A percentile compares a stretch with the other conserved stretches of the same genome.
These are phyloP conservation scores for Hyphopichia wangnamkhiaoensis DNA, from an alignment of 1,139 yeast species.

Conservation along the genomic window DNA sequence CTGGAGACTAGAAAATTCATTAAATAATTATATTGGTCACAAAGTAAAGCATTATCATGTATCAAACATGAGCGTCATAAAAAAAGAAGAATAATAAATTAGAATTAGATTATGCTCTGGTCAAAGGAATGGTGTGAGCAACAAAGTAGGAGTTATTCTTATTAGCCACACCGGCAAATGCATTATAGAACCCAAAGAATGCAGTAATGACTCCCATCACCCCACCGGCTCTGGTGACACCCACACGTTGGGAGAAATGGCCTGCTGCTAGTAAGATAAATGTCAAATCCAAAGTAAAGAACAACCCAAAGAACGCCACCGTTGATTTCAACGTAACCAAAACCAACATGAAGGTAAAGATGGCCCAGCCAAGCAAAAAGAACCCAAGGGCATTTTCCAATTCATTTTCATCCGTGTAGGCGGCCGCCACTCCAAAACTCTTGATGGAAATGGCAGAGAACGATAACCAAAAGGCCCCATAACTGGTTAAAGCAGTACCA, in stretches of 20 bases:
- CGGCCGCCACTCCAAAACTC: constrained; percentile 55
- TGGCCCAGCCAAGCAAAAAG: constrained; percentile 46
- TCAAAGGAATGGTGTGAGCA: constrained; percentile 23
- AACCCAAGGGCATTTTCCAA: constrained; percentile 41
- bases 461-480: constrained; percentile 46
- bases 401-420: constrained; percentile 44
- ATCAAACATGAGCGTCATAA: not conserved
- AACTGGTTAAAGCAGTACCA: constrained; percentile 41
- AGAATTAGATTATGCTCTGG: constrained; percentile 8
- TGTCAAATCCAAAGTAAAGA: constrained; percentile 37
- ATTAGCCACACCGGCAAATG: constrained; percentile 37
- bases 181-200: constrained; percentile 42
- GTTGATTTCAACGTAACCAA: constrained; percentile 47
- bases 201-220: constrained; percentile 44
- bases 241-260: constrained; percentile 32
- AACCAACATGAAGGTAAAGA: constrained; percentile 43
- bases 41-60: too few species aligned
- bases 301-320: constrained; percentile 36
- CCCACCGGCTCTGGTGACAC: constrained; percentile 43
- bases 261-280: constrained; percentile 46
- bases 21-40: not conserved
- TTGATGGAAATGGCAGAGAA: constrained; percentile 37
- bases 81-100: not conserved
- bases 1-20: too few species aligned
- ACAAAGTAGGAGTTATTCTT: constrained; percentile 30